Conservation (phyloP, 306 rosid species). For the Mucuna pruriens region DNA sequence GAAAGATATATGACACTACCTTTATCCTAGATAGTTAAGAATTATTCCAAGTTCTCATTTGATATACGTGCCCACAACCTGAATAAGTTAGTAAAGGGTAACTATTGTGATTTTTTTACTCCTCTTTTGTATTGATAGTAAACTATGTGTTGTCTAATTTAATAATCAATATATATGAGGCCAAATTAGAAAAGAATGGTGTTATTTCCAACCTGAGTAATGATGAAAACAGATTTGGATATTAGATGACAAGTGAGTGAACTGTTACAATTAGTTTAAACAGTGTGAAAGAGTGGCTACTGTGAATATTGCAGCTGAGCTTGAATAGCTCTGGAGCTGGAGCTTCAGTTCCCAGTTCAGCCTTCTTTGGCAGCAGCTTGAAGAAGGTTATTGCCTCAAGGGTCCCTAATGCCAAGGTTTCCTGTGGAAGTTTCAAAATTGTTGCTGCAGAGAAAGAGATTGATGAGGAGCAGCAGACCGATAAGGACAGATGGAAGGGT, state of each 20-base stretch:
- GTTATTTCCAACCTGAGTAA: conserved; percentile 6
- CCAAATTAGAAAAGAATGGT: background rate
- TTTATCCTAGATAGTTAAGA: background rate
- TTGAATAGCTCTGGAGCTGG: conserved; percentile 65
- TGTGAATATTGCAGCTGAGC: conserved; percentile 64
- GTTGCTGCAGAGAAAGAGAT: conserved; percentile 62
- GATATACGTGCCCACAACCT: too few species aligned
- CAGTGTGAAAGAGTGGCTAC: background rate
- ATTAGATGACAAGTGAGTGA: background rate
- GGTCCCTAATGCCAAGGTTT: conserved; percentile 48
- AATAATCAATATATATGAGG: background rate
- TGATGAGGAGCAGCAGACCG: conserved; percentile 59
- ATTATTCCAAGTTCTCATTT: background rate
- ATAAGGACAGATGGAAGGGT: conserved; percentile 71
- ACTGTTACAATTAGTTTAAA: background rate
- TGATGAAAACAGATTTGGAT: background rate
- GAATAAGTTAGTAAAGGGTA: too few species aligned
- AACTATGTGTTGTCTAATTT: background rate
- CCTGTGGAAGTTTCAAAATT: conserved; percentile 60
- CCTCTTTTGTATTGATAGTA: background rate
- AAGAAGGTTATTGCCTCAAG: conserved; percentile 69
- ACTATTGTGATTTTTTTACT: background rate
- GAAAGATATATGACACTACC: background rate
- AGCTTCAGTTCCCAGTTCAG: conserved; percentile 64
- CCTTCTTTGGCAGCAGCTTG: conserved; percentile 78